phyloP scores from a whole-genome alignment of 306 rosid species.

The Prunus mume region DNA sequence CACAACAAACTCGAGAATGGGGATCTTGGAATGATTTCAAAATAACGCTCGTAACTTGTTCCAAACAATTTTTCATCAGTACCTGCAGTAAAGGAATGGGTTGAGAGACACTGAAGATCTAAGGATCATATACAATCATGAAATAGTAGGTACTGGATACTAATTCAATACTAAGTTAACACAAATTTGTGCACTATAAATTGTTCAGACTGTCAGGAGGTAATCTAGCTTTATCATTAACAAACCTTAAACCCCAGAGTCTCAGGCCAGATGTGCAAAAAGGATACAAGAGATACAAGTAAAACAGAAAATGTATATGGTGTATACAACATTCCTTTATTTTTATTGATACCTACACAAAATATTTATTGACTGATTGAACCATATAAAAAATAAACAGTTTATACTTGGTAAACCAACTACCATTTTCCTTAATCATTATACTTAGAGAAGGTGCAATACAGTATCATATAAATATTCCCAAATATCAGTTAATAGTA shows the following conservation, averaged over 20 bases:
- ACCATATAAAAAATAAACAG: background rate
- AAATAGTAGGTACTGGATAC: background rate
- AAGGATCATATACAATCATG: background rate
- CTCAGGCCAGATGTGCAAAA: background rate
- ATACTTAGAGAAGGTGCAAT: background rate
- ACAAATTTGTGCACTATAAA: background rate
- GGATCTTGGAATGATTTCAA: conserved; percentile 13
- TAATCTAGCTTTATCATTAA: background rate
- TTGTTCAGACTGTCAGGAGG: background rate
- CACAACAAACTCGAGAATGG: conserved; percentile 15
- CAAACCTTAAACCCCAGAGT: background rate
- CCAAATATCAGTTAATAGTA: background rate
- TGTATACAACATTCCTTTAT: background rate
- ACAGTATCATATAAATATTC: background rate
- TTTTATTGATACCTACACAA: background rate
- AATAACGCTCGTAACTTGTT: background rate
- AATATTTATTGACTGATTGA: background rate
- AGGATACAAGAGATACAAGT: background rate
- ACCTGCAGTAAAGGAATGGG: conserved; percentile 5
- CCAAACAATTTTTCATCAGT: conserved; percentile 9
- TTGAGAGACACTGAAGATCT: background rate
- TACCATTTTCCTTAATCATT: background rate
- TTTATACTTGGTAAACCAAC: background rate
- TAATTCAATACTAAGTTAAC: background rate
- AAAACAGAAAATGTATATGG: background rate